These are phyloP conservation scores for Pseudopediastrum boryanum DNA, from an alignment of 139 green algal species.

Conservation along the genomic window DNA sequence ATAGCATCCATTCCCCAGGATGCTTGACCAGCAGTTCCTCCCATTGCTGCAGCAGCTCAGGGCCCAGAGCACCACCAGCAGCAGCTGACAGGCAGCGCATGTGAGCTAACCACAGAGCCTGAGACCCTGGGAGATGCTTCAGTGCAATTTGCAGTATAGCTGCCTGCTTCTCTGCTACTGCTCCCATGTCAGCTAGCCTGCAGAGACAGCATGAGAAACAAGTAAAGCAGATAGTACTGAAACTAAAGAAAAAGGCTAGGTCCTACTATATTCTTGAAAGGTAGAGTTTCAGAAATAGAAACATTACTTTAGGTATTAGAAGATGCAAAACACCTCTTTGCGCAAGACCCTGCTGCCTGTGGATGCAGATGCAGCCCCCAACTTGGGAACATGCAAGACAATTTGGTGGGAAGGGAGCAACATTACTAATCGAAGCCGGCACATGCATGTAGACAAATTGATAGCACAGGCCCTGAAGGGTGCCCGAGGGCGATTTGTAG, in stretches of 20 bases:
- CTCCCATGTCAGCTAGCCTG: neutral
- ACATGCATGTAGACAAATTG: no score
- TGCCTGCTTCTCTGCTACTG: neutral
- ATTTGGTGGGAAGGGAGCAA: no score
- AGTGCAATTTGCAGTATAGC: neutral
- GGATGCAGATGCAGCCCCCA: no score
- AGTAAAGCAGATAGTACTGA: neutral
- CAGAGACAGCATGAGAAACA: neutral
- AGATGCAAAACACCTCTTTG: no score
- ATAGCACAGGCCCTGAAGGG: no score
- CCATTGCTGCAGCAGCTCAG: neutral
- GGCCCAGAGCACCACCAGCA: neutral
- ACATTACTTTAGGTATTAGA: no score
- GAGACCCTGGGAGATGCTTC: neutral
- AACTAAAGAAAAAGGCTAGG: neutral
- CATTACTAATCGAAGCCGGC: no score
- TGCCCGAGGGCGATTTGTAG: no score
- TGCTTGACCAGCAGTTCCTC: neutral
- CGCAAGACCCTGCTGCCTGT: neutral
- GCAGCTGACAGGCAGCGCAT: no score
- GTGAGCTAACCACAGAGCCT: neutral
- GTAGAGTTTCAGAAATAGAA: no score
- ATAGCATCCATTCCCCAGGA: neutral
- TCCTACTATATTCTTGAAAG: neutral
- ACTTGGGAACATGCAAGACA: no score